Evolutionary conservation across 495 filamentous ascomycete genomes (phyloP).

Genomic region (Penicillium roqueforti): DNA sequence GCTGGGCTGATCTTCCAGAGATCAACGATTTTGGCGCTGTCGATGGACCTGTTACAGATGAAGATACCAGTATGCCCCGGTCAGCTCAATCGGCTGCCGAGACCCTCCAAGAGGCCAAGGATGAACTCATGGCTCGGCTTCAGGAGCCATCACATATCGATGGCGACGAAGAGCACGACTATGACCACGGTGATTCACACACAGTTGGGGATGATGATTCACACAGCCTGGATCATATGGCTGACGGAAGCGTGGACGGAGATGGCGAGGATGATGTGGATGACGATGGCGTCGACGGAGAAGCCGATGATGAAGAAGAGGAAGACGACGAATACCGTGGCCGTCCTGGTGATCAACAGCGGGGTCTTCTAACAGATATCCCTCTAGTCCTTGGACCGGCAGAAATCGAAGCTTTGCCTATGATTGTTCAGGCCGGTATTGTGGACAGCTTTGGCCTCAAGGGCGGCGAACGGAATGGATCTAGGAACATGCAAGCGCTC

Average conservation of each 20-base stretch:
- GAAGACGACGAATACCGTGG: constrained; percentile 76
- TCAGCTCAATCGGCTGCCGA: constrained; percentile 52
- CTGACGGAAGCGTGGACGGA: constrained; percentile 52
- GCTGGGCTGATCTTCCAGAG: constrained; percentile 48
- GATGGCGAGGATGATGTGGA: constrained; percentile 67
- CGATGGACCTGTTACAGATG: constrained; percentile 39
- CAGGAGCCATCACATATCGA: constrained; percentile 47
- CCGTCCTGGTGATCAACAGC: constrained; percentile 77
- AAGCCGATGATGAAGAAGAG: constrained; percentile 32
- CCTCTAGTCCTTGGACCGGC: constrained; percentile 89
- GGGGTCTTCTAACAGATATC: constrained; percentile 83
- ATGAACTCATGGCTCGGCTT: constrained; percentile 55
- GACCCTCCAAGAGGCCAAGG: constrained; percentile 52
- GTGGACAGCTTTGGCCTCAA: constrained; percentile 51
- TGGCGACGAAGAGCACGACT: constrained; percentile 41
- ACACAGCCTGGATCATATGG: constrained; percentile 42
- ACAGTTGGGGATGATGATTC: constrained; percentile 47
- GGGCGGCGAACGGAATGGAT: constrained; percentile 51
- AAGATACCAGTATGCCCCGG: constrained; percentile 50
- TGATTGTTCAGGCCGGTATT: constrained; percentile 90
- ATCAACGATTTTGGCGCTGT: constrained; percentile 38
- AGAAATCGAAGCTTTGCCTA: constrained; percentile 90
- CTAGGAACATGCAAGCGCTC: constrained; percentile 76
- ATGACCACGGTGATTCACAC: constrained; percentile 47
- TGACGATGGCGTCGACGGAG: constrained; percentile 22